Evolutionary conservation across 225 moss, liverwort and hornwort species (phyloP).

Genomic region (Thuidium tamariscinum): DNA sequence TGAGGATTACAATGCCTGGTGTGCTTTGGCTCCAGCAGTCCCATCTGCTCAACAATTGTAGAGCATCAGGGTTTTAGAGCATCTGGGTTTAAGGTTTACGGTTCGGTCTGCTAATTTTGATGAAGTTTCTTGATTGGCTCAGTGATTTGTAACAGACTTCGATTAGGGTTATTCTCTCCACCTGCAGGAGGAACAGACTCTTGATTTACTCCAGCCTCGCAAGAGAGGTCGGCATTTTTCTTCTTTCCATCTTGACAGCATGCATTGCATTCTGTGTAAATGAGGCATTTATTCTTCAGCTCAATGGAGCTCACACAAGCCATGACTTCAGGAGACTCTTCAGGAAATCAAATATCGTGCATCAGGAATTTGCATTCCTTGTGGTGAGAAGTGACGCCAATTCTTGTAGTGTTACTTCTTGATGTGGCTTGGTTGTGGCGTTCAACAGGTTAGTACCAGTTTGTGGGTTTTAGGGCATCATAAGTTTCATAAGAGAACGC

Average conservation of each 20-base stretch:
- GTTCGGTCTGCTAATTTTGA: background rate
- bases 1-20: conserved; percentile 71
- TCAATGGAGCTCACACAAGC: background rate
- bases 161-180: background rate
- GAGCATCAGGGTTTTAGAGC: background rate
- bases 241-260: background rate
- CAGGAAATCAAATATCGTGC: background rate
- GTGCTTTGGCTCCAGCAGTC: background rate
- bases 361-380: background rate
- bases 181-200: background rate
- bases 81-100: background rate
- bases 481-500: background rate
- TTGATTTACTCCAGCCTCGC: background rate
- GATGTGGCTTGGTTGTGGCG: background rate
- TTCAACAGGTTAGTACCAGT: background rate
- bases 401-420: background rate
- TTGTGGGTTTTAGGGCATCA: background rate
- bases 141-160: background rate
- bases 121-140: background rate
- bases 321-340: background rate
- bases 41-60: background rate
- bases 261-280: no score
- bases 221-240: background rate
- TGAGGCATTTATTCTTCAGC: background rate
- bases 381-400: background rate